Base-by-base conservation (phyloP, 768 basidiomycete species). In the Ephemerocybe angulata region DNA sequence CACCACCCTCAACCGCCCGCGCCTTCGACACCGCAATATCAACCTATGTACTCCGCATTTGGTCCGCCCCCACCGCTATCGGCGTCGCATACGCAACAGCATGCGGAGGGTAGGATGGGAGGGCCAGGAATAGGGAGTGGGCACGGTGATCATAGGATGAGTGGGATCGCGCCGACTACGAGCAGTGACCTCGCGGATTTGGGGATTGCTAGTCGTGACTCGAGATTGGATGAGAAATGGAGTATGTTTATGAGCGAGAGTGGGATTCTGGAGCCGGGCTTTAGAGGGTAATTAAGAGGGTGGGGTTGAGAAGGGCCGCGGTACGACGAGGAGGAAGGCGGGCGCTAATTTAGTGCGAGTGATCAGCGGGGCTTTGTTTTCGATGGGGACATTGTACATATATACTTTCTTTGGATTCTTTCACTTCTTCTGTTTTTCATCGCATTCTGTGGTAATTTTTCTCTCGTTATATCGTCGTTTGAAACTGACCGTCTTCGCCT, bases 171-270 rank as follows among this genome's bases (percentile, higher is more conserved):
- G 38, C 44, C 55, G 19, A 42, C 61, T 6, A 30, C 55, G 21
- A 64, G 70, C 41, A 58, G 75, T 17, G 82, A 84, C 50, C 68
- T 87, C 17, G 78, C 82, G 0, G 76, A 82, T 52, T 73, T 88
- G 3, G 87, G 87, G 6, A 69, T 88, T 24, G 82, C 83, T 4
- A 71, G 84, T 10, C 61, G 82, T 15, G 84, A 86, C 54, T 80
- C 80, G 15, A 73, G 79, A n/a, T 76, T 85, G 52, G 83, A 84
- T 58, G 82, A 84, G 49, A 76, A 81, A 58, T 88, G 86, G 86
- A 76, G 75, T 58, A 73, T 76, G 24, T 81, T 88, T 58, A 85
- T 88, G 79, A 76, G 79, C 15, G 81, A 86, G 51, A 79, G 81
- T 1, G 83, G 82, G 6, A 66, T 86, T 41, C 61, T 86, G 50